A percentile compares a stretch with the other conserved stretches of the same genome.
These are phyloP conservation scores for Trichomonas vaginalis DNA, from an alignment of 208 protist genomes.

Conservation along the genomic window DNA sequence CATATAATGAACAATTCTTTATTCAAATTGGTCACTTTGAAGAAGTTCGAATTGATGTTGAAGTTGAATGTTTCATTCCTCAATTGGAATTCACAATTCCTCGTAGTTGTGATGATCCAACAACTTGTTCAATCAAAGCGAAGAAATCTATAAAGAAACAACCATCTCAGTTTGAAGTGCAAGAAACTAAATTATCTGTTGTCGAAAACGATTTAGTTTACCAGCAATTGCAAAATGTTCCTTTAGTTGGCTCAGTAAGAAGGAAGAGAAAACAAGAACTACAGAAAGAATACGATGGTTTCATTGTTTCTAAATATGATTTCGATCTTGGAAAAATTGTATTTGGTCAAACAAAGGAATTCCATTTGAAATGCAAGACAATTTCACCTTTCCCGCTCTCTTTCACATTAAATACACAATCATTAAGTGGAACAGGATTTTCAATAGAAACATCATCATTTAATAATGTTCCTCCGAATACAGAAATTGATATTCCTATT, in stretches of 20 bases:
- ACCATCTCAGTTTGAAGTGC: neutral
- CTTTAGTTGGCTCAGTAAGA: neutral
- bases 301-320: neutral
- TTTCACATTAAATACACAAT: neutral
- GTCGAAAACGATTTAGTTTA: neutral
- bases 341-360: neutral
- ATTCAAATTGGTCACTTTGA: constrained; percentile 9
- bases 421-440: neutral
- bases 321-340: neutral
- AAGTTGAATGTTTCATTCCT: neutral
- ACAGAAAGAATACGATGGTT: neutral
- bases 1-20: neutral
- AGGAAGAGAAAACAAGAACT: neutral
- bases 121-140: neutral
- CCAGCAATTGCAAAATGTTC: neutral
- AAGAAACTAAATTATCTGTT: neutral
- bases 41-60: neutral
- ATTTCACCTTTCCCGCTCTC: neutral
- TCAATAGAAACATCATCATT: neutral
- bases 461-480: neutral
- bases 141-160: neutral
- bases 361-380: neutral
- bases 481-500: neutral
- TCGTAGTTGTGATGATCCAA: neutral
- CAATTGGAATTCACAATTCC: neutral